Percentiles rank a stretch among this genome's conserved stretches.
These are phyloP conservation scores for Quercus gilva DNA, from an alignment of 306 rosid species.

Conservation along the genomic window DNA sequence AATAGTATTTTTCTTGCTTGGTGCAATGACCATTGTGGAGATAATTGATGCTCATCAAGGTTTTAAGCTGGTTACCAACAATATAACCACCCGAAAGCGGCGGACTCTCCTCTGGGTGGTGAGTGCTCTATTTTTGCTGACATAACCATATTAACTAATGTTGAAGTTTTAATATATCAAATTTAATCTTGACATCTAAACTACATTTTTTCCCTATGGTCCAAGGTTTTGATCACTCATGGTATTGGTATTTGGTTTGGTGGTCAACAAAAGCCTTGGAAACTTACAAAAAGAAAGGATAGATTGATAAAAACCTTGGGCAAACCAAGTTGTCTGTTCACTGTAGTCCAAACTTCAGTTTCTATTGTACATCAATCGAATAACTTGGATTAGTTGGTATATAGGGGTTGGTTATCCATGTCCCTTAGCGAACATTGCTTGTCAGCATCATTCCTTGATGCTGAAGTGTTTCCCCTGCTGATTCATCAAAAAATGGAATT, in stretches of 20 bases:
- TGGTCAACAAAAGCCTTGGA: neutral
- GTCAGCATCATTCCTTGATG: neutral
- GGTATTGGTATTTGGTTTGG: neutral
- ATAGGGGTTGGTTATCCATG: neutral
- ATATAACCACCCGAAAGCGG: constrained; percentile 84
- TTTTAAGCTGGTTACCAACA: constrained; percentile 91
- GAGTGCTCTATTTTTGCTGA: constrained; percentile 36
- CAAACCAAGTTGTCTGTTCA: neutral
- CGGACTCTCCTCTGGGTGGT: constrained; percentile 96
- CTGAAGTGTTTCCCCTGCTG: neutral
- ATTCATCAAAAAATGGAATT: neutral
- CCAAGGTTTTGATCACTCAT: neutral
- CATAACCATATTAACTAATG: constrained; percentile 6
- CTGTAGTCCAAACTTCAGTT: neutral
- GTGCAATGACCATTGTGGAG: constrained; percentile 98
- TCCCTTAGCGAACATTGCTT: neutral
- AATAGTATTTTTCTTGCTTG: constrained; percentile 93
- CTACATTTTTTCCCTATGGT: neutral
- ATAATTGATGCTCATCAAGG: constrained; percentile 94
- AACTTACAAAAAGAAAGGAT: neutral
- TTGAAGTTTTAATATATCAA: neutral
- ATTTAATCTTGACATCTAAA: constrained; percentile 7
- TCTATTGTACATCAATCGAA: neutral
- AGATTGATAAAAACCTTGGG: neutral
- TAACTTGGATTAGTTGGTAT: neutral